Conservation (phyloP, 345 rosid species). For the Nephelium lappaceum region DNA sequence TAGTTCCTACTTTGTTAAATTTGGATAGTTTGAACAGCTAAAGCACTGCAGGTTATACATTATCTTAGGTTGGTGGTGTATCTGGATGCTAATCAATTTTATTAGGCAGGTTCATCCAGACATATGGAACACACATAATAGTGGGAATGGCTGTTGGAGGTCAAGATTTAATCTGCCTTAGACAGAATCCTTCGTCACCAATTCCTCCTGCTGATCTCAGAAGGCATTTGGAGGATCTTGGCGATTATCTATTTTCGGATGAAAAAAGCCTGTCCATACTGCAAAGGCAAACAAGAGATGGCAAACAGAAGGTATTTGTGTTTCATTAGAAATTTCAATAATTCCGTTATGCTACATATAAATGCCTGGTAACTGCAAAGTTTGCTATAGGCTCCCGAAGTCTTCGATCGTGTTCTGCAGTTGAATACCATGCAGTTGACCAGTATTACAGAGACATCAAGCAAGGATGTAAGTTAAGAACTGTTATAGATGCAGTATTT, state of each 20-base stretch:
- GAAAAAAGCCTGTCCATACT: constrained; percentile 49
- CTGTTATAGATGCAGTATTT: constrained; percentile 3
- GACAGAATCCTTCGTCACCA: constrained; percentile 51
- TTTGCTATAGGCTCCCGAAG: constrained; percentile 56
- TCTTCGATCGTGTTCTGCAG: constrained; percentile 55
- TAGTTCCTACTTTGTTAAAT: background rate
- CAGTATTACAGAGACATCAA: constrained; percentile 65
- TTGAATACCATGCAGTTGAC: constrained; percentile 59
- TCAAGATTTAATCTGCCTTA: constrained; percentile 64
- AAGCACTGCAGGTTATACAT: background rate
- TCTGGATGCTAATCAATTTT: constrained; percentile 39
- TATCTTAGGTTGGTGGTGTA: background rate
- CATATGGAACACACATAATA: constrained; percentile 72
- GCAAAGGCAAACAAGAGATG: constrained; percentile 47
- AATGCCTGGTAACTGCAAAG: constrained; percentile 13
- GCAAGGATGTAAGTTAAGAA: constrained; percentile 61
- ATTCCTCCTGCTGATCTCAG: constrained; percentile 57
- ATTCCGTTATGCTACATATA: background rate
- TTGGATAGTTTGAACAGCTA: background rate
- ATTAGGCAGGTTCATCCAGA: constrained; percentile 70
- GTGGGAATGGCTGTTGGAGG: constrained; percentile 77
- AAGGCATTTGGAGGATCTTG: constrained; percentile 68
- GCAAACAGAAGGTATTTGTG: constrained; percentile 48
- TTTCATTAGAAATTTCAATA: constrained; percentile 20
- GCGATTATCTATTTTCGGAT: constrained; percentile 64